Base-by-base conservation (phyloP, 768 basidiomycete genomes). In the Suillus cothurnatus region DNA sequence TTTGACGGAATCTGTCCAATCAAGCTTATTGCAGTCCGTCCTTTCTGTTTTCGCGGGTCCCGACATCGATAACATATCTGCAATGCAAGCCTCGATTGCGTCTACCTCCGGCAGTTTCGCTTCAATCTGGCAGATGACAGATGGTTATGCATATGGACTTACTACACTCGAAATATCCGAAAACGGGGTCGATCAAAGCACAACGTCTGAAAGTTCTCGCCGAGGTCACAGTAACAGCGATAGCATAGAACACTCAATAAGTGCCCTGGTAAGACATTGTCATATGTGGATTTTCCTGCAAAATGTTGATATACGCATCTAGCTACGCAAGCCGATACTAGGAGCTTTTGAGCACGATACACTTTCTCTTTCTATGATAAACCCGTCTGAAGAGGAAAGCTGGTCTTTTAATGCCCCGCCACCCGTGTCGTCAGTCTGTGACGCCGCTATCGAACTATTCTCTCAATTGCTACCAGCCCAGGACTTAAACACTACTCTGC, bases 71-170 rank as follows among this genome's bases (percentile, higher is more conserved):
- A 80, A 84, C 0, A 89, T 93, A 1, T 94, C 93, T 2, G 87
- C 90, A 0, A 86, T 97, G 21, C 97, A 99, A 76, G 95, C 95
- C 1, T 92, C 94, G 0, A 97, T 98, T 68, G 91, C 92, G 0
- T 89, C 93, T 0, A 93, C 89, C 7, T 84, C 92, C 0, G 96
- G 95, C 1, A 81, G 86, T 0, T 96, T 97, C 76, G 88, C 88
- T 3, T 87, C 85, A 17, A 84, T 99, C 15, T 99, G 97, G 97
- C 86, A 90, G 63, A 85, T 86, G 63, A 82, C 84, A 2, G 97
- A 99, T 75, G 93, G 94, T 6, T 97, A 95, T 77, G 96, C 89
- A 0, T 95, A 94, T 77, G 97, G 97, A 0, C 88, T 97, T 2
- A 93, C 94, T 4, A 90, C 84, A 50, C 78, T 89, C 26, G 85